Evolutionary conservation across 108 stramenopile genomes (phyloP), one percentile per base, ranked within the genome.

Genomic region (Cyclotella baltica): DNA sequence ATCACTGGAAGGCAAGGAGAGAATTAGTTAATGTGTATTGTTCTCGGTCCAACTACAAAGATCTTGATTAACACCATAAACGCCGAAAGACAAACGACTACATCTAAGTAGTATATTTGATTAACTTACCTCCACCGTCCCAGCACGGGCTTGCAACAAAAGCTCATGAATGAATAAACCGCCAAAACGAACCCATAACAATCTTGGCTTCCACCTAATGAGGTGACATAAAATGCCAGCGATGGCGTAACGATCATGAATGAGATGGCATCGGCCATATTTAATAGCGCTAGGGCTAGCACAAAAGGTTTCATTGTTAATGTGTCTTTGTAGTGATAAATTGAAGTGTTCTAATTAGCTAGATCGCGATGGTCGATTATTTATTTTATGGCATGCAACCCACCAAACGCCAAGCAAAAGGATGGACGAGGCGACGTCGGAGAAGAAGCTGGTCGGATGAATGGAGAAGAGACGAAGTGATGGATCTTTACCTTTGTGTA

Each of bases 191-290:
- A 63, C 67, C 92, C 92, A 48, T 93, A 93, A 22, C 77, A 71
- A 50, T 89, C 86, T 67, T 88, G 83, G 11, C 75, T 76, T 31
- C 92, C 92, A 11, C 90, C 90, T n/a, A 73, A n/a, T 66, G 81
- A 55, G 33, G 62, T 50, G 19, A 93, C 84, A 76, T 93, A 93
- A 86, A 93, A 91, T 35, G 89, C 79, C n/a, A 93, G 65, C 2
- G 89, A 89, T 13, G 92, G 92, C 19, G 89, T 73, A 8, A 91
- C 88, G 20, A 88, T 82, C 92, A 93, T 93, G 63, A 81, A 89
- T n/a, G 87, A 88, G 28, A 93, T 78, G 43, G 85, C 37, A 62
- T 93, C 92, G 20, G 89, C 87, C 28, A 89, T 33, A 25, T 86
- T 86, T 36, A 87, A 59, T 3, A 81, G 25, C 47, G 85, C 80